Conservation (phyloP, 192 early-diverging fungal genomes). For the Jimgerdemannia flammicorona region DNA sequence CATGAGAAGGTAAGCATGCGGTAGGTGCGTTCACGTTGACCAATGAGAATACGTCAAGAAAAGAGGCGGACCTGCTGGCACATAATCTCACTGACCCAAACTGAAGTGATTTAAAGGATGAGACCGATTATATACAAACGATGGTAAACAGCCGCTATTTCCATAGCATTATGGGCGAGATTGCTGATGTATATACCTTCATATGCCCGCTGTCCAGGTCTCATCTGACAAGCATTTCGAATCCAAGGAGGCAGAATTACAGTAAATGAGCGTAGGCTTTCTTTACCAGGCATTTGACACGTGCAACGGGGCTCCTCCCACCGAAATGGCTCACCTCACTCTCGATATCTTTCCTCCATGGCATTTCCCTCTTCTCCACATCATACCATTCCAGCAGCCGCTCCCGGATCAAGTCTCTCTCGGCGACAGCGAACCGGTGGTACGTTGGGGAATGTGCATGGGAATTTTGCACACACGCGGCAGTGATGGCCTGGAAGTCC, state of each 20-base stretch:
- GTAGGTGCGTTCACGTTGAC: too few species aligned
- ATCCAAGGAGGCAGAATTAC: neutral
- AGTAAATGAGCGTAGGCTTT: neutral
- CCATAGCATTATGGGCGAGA: neutral
- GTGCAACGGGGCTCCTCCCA: too few species aligned
- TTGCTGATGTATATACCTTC: conserved; percentile 32
- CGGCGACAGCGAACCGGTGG: conserved; percentile 28
- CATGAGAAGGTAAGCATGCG: neutral
- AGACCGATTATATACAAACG: neutral
- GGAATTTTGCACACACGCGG: neutral
- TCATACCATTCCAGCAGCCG: conserved; percentile 63
- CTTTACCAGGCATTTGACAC: too few species aligned
- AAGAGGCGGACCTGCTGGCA: conserved; percentile 51
- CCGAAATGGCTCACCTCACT: conserved; percentile 12
- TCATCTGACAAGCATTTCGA: neutral
- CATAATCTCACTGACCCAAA: conserved; percentile 86
- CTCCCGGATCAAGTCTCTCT: conserved; percentile 23
- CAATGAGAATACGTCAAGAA: neutral
- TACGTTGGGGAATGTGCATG: conserved; percentile 13
- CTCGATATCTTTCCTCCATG: conserved; percentile 52
- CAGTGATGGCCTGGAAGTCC: conserved; percentile 1
- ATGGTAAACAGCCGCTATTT: neutral
- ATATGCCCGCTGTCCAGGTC: conserved; percentile 53
- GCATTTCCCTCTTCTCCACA: conserved; percentile 51
- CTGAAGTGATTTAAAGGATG: conserved; percentile 9